These are phyloP conservation scores for Populus tremula DNA, from an alignment of 345 rosid species.

Conservation along the genomic window DNA sequence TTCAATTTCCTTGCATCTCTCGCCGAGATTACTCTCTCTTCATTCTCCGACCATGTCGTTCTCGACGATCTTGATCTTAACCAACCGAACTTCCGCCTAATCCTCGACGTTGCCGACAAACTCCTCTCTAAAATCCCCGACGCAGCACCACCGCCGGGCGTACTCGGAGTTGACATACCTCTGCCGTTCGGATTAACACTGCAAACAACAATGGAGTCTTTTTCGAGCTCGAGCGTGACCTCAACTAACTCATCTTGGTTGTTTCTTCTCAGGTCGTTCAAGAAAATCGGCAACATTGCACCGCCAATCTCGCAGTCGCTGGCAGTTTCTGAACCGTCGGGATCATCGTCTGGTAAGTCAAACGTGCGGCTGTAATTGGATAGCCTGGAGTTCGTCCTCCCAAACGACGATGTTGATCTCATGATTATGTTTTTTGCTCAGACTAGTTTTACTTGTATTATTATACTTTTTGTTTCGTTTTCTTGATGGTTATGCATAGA, in stretches of 20 bases:
- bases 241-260: conserved; percentile 60
- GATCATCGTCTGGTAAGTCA: conserved; percentile 54
- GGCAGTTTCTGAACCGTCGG: conserved; percentile 10
- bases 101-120: conserved; percentile 54
- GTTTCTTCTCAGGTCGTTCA: conserved; percentile 50
- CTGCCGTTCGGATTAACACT: conserved; percentile 45
- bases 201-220: conserved; percentile 62
- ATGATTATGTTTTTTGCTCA: background rate
- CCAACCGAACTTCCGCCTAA: conserved; percentile 59
- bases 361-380: conserved; percentile 51
- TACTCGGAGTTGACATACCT: background rate
- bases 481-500: background rate
- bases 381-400: conserved; percentile 43
- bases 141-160: background rate
- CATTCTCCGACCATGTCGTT: conserved; percentile 42
- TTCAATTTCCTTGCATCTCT: conserved; percentile 56
- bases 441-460: background rate
- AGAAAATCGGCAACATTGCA: conserved; percentile 82
- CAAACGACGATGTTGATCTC: conserved; percentile 43
- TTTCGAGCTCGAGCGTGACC: conserved; percentile 71
- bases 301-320: conserved; percentile 49
- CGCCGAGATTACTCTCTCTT: conserved; percentile 27
- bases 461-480: background rate
- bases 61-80: conserved; percentile 53
- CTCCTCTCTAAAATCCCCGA: conserved; percentile 40